Evolutionary conservation across 768 basidiomycete species (phyloP).

Genomic region (Lentinula aciculospora): DNA sequence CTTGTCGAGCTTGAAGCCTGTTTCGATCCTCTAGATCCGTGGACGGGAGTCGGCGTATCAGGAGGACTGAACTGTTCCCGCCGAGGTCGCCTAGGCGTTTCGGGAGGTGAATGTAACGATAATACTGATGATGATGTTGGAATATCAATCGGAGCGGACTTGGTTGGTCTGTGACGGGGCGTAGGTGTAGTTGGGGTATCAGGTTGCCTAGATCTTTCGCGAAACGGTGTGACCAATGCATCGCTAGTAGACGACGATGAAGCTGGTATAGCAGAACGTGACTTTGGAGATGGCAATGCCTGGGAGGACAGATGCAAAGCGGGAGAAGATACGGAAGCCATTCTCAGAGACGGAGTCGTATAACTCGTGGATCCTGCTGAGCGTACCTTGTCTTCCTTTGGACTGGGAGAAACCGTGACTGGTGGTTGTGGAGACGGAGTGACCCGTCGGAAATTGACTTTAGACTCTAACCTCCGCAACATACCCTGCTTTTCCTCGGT

Average conservation of each 20-base stretch:
- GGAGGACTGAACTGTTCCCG: slow-evolving; percentile 39
- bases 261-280: slow-evolving; percentile 38
- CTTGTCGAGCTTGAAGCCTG: slow-evolving; percentile 30
- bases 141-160: slow-evolving; percentile 25
- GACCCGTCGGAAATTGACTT: slow-evolving; percentile 40
- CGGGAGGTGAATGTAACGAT: slow-evolving; percentile 15
- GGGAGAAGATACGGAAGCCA: slow-evolving; percentile 73
- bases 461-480: slow-evolving; percentile 43
- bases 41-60: slow-evolving; percentile 40
- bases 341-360: slow-evolving; percentile 59
- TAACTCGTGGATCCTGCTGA: slow-evolving; percentile 54
- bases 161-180: slow-evolving; percentile 27
- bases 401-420: background rate
- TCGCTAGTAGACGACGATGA: slow-evolving; percentile 43
- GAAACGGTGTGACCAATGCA: slow-evolving; percentile 39
- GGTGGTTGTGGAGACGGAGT: slow-evolving; percentile 14
- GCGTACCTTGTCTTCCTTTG: slow-evolving; percentile 29
- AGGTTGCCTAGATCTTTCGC: slow-evolving; percentile 36
- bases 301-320: slow-evolving; percentile 60
- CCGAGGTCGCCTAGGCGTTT: slow-evolving; percentile 28
- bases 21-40: slow-evolving; percentile 28
- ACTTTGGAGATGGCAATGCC: slow-evolving; percentile 47
- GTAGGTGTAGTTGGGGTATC: slow-evolving; percentile 21
- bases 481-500: slow-evolving; percentile 40
- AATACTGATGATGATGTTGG: slow-evolving; percentile 14